phyloP scores from a whole-genome alignment of 1,284 basidiomycete species.

The Apiotrichum sp. region DNA sequence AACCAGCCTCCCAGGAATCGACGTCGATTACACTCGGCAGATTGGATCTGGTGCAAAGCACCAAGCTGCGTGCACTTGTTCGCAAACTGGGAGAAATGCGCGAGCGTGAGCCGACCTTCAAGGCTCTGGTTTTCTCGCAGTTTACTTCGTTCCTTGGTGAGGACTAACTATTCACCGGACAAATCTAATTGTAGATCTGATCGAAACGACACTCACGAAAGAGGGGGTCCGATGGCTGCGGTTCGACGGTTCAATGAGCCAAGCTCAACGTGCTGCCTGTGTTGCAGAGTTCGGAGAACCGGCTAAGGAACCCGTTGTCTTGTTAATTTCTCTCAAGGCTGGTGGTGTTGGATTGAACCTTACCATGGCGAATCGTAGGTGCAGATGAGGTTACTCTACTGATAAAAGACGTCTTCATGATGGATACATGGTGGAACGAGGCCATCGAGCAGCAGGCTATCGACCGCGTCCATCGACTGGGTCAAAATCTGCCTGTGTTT shows the following conservation, averaged over 20 bases:
- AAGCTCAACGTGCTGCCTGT: conserved; percentile 71
- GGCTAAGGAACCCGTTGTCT: conserved; percentile 63
- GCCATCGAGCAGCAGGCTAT: conserved; percentile 78
- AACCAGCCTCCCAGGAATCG: conserved; percentile 17
- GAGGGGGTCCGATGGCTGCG: conserved; percentile 69
- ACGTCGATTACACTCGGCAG: conserved; percentile 55
- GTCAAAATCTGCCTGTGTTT: conserved; percentile 56
- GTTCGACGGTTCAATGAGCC: conserved; percentile 90
- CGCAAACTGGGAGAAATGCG: conserved; percentile 38
- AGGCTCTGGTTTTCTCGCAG: conserved; percentile 84
- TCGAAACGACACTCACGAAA: conserved; percentile 67
- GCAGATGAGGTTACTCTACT: background rate
- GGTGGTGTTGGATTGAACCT: conserved; percentile 84
- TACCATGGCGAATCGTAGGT: conserved; percentile 46
- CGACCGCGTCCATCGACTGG: conserved; percentile 53
- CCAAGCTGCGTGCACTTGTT: conserved; percentile 52
- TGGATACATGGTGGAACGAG: conserved; percentile 96
- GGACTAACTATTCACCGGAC: conserved; percentile 4
- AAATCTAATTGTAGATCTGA: conserved; percentile 53
- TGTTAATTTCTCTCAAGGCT: conserved; percentile 86
- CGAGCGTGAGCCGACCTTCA: conserved; percentile 61
- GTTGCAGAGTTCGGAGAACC: conserved; percentile 67
- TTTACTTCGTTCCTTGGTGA: conserved; percentile 57
- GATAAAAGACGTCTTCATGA: conserved; percentile 75
- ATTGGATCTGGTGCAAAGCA: conserved; percentile 80